Conservation (phyloP, 2,329 filamentous ascomycete genomes). For the Chaetomium sp. region DNA sequence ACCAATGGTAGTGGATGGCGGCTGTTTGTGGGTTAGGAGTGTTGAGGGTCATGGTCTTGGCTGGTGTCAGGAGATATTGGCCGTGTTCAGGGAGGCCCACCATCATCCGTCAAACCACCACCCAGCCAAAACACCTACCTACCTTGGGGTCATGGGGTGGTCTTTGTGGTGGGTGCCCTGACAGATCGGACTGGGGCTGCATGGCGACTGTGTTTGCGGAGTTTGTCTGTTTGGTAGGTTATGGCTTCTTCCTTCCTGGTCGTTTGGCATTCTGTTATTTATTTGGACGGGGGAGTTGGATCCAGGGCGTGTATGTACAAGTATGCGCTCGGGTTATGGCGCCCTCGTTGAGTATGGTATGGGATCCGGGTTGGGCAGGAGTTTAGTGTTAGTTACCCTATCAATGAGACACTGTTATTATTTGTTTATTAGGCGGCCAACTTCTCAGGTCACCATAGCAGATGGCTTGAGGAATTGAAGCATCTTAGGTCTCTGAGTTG, state of each 20-base stretch:
- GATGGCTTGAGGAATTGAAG: neutral
- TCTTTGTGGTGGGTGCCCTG: neutral
- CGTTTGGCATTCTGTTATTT: slow-evolving; percentile 3
- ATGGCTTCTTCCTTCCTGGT: neutral
- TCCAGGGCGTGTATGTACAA: neutral
- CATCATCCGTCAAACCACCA: neutral
- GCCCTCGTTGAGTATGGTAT: neutral
- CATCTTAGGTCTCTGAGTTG: neutral
- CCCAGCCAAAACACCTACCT: neutral
- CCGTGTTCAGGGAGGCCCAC: neutral
- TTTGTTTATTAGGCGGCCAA: neutral
- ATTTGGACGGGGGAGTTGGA: slow-evolving; percentile 10
- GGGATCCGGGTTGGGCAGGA: neutral
- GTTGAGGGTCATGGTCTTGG: neutral
- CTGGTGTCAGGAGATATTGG: neutral
- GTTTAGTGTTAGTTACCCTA: slow-evolving; percentile 6
- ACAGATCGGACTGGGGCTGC: neutral
- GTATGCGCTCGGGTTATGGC: neutral
- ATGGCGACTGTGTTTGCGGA: slow-evolving; percentile 1
- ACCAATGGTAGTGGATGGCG: neutral
- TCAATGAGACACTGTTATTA: neutral
- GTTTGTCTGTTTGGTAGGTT: slow-evolving; percentile 1
- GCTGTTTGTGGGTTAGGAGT: neutral
- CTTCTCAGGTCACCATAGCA: neutral
- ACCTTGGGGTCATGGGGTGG: too few relatives aligned